Conservation (phyloP, 75 land plant species). For the Picea sitchensis region DNA sequence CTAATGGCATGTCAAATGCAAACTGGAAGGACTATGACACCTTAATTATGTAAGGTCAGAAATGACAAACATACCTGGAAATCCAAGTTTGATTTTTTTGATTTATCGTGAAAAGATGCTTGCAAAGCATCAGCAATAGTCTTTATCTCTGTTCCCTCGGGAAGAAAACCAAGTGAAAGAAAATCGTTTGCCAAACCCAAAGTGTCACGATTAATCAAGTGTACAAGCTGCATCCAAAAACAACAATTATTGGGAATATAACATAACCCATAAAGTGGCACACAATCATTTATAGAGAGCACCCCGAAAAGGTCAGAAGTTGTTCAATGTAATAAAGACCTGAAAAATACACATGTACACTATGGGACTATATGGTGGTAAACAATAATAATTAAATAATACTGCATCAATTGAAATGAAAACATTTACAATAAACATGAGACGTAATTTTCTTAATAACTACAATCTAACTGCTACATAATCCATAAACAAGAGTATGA, state of each 20-base stretch:
- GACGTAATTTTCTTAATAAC: no score
- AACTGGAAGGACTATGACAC: neutral
- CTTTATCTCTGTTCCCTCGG: conserved; percentile 65
- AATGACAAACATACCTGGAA: conserved; percentile 68
- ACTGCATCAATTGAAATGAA: no score
- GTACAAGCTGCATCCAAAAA: conserved; percentile 77
- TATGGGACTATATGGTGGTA: neutral
- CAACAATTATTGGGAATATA: no score
- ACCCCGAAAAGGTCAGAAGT: neutral
- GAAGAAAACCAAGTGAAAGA: conserved; percentile 87
- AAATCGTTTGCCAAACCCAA: conserved; percentile 93
- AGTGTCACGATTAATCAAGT: conserved; percentile 93
- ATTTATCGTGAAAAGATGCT: conserved; percentile 74
- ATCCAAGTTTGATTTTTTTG: conserved; percentile 61
- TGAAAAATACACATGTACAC: neutral
- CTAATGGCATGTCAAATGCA: neutral
- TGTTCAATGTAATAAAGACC: neutral
- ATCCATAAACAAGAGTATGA: no score
- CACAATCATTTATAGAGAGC: no score
- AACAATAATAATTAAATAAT: neutral
- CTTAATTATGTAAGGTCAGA: neutral
- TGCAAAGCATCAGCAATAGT: conserved; percentile 63
- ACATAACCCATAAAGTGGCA: no score
- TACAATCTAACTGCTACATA: no score
- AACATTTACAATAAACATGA: no score